A percentile compares a stretch with the other conserved stretches of the same genome.
phyloP scores from a whole-genome alignment of 2,329 filamentous ascomycete species.

The Talaromyces albobiverticillius region DNA sequence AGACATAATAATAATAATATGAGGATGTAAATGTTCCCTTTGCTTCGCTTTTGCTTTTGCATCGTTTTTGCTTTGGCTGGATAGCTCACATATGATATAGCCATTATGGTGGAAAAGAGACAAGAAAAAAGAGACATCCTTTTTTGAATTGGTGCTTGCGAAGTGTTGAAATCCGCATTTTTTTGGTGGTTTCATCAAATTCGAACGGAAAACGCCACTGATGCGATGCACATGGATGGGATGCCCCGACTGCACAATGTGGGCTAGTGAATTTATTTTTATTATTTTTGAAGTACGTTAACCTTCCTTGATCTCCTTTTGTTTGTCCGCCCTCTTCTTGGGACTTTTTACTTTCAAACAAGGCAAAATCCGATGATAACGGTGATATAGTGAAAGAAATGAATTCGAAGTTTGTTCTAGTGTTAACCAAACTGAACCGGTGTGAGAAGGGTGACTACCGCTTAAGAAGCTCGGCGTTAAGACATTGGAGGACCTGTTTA shows the following conservation, averaged over 20 bases:
- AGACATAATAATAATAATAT: too few species aligned
- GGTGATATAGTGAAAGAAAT: not conserved
- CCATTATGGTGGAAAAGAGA: not conserved
- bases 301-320: not conserved
- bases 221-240: not conserved
- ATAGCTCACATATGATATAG: too few species aligned
- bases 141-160: not conserved
- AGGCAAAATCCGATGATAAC: not conserved
- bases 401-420: not conserved
- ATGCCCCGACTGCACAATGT: not conserved
- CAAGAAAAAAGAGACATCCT: not conserved
- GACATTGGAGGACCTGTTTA: constrained; percentile 32
- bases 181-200: not conserved
- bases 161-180: too few species aligned
- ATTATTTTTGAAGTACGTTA: not conserved
- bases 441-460: constrained; percentile 14
- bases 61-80: too few species aligned
- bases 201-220: not conserved
- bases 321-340: not conserved
- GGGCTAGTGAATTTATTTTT: not conserved
- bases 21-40: too few species aligned
- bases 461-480: constrained; percentile 34
- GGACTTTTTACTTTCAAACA: not conserved
- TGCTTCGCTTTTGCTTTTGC: too few species aligned
- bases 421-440: not conserved